phyloP scores from a whole-genome alignment of 2,329 filamentous ascomycete species.

The Paracoccidioides brasiliensis region DNA sequence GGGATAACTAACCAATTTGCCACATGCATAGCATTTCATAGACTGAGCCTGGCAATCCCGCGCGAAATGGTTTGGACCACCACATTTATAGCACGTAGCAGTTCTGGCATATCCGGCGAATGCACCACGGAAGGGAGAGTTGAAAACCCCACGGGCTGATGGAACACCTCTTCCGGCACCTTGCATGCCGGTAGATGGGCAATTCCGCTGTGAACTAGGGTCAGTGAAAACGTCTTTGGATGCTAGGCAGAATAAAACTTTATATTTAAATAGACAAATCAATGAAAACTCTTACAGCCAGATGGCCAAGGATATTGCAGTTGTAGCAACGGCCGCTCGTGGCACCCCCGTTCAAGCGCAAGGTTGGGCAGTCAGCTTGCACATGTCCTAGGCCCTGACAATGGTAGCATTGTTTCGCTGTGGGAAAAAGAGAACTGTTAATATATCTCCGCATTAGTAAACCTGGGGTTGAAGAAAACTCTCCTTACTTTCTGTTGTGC shows the following conservation, averaged over 20 bases:
- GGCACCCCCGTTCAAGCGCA: slow-evolving; percentile 71
- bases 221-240: background rate
- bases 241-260: background rate
- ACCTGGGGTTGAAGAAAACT: background rate
- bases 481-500: slow-evolving; percentile 73
- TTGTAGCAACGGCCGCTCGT: slow-evolving; percentile 88
- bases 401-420: slow-evolving; percentile 98
- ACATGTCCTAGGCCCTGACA: slow-evolving; percentile 97
- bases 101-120: slow-evolving; percentile 47
- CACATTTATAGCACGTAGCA: slow-evolving; percentile 53
- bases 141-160: slow-evolving; percentile 53
- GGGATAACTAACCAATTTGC: slow-evolving; percentile 51
- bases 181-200: slow-evolving; percentile 38
- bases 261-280: background rate
- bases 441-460: slow-evolving; percentile 9
- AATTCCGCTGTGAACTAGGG: slow-evolving; percentile 20
- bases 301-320: slow-evolving; percentile 83
- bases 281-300: slow-evolving; percentile 52
- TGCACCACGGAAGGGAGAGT: slow-evolving; percentile 55
- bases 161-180: slow-evolving; percentile 50
- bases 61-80: slow-evolving; percentile 91
- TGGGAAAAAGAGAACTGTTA: slow-evolving; percentile 10
- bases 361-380: slow-evolving; percentile 95
- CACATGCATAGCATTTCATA: slow-evolving; percentile 97
- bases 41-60: slow-evolving; percentile 96